A percentile compares a stretch with the other conserved stretches of the same genome.
Evolutionary conservation across 2,329 filamentous ascomycete species (phyloP).

Genomic region (Penicillium hesseltinei): DNA sequence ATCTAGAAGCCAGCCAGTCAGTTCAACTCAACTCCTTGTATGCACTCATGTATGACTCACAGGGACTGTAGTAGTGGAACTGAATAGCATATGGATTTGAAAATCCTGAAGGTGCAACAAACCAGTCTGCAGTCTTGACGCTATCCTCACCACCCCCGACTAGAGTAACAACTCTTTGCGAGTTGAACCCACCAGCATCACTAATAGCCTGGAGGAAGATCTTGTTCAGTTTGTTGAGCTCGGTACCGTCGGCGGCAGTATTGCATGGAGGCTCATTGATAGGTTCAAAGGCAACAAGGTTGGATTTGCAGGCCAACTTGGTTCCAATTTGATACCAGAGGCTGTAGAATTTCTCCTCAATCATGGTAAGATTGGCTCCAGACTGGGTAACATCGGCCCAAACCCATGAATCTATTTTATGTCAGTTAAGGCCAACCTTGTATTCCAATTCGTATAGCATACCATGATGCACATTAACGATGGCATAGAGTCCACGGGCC

Average conservation of each 20-base stretch:
- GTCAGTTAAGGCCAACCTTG: neutral
- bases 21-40: neutral
- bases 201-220: conserved; percentile 56
- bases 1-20: conserved; percentile 16
- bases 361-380: conserved; percentile 50
- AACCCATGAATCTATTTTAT: conserved; percentile 48
- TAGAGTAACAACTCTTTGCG: conserved; percentile 56
- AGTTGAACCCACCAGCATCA: conserved; percentile 56
- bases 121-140: conserved; percentile 55
- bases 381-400: conserved; percentile 55
- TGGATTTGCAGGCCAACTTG: conserved; percentile 55
- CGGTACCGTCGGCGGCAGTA: conserved; percentile 50
- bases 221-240: conserved; percentile 57
- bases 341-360: conserved; percentile 57
- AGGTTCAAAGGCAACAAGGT: conserved; percentile 56
- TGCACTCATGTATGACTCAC: conserved; percentile 15
- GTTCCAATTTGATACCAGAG: conserved; percentile 60
- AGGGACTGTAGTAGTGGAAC: conserved; percentile 59
- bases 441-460: neutral
- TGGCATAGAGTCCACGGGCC: conserved; percentile 50
- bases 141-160: conserved; percentile 54
- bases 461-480: conserved; percentile 60
- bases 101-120: conserved; percentile 49
- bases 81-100: conserved; percentile 60
- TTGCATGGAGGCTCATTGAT: conserved; percentile 60